These are phyloP conservation scores for Crotalaria pallida DNA, from an alignment of 306 rosid species.

Conservation along the genomic window DNA sequence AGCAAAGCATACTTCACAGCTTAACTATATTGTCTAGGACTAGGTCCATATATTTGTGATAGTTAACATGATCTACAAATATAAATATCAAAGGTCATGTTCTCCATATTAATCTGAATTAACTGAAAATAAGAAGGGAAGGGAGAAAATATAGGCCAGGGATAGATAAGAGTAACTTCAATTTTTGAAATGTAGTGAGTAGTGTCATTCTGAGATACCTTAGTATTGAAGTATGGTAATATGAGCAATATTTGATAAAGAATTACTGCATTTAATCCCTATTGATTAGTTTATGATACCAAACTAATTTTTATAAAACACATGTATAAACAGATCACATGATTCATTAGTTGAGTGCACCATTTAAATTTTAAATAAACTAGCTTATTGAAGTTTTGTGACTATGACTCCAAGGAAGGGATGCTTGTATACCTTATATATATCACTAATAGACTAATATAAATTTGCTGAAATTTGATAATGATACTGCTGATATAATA, in stretches of 20 bases:
- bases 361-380: background rate
- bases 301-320: too few species aligned
- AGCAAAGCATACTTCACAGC: background rate
- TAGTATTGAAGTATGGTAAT: background rate
- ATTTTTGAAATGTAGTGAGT: background rate
- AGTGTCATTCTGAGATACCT: background rate
- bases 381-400: too few species aligned
- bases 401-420: background rate
- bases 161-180: background rate
- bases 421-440: background rate
- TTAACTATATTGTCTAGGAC: background rate
- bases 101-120: background rate
- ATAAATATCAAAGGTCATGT: background rate
- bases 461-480: background rate
- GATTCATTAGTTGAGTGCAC: background rate
- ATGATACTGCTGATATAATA: background rate
- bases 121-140: background rate
- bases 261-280: background rate
- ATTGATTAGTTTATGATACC: too few species aligned
- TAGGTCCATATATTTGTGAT: background rate
- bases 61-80: background rate
- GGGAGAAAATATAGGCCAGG: background rate
- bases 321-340: background rate
- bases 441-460: background rate
- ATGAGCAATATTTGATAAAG: background rate